Base-by-base conservation (phyloP, 305 asterid genomes). In the Solanum hybrid region DNA sequence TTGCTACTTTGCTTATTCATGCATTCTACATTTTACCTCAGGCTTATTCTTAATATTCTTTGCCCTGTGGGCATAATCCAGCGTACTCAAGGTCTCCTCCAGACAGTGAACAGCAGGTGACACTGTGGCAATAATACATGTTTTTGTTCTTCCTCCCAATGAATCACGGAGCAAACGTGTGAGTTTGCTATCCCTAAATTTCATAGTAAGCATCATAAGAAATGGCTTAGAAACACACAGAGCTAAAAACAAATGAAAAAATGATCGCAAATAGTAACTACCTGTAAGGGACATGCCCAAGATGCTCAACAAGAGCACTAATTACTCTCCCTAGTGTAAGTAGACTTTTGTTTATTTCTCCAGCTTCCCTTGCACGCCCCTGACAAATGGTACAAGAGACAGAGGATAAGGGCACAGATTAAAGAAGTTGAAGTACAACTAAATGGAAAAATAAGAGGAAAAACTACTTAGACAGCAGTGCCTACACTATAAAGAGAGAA, bases 321-420 rank as follows among this genome's bases (percentile, higher is more conserved):
- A 97, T 97, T 69, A 97, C 99, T 84, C 98, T 92, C 20, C 98
- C 99, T 89, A 97, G 94, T 4, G 98, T 97, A 89, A 97, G 98
- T 90, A 97, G 92, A 92, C 99, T 97, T 93, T 97, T 97, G 91
- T 97, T 97, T 89, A 97, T 97, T 92, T 97, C 98, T 33, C 99
- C 99, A 82, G 98, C 99, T 94, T 97, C 98, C 91, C 98, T 96
- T 90, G 98, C 99, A 79, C 98, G 95, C 78, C 98, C 98, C 99
- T 95, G 80, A 85, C 89, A 64, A 69, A 37, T 71, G 71, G 29
- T 77, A 89, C 84, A 84, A 22, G 57, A 89, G 61, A 29, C 24
- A 31, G 28, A 20, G 74, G 20, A 33, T 20, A 20, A 31, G 42
- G n/a, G 18, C 42, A 51, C 75, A 14, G 75, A 31, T 29, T 84